Conservation (phyloP, 2,329 filamentous ascomycete species). For the Delphinella strobiligena region DNA sequence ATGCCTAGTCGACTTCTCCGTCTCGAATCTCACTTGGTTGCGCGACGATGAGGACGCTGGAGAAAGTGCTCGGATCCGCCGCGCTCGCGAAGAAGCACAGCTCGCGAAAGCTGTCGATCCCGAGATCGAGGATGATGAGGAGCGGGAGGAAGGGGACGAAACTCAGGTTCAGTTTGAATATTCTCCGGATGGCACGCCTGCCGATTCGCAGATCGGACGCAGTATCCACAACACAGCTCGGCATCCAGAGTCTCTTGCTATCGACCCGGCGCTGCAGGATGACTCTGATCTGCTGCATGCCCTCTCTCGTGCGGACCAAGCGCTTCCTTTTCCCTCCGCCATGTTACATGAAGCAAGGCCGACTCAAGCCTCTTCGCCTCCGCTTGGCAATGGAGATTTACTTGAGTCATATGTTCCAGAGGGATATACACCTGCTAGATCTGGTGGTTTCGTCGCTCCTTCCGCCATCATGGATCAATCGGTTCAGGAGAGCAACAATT, state of each 20-base stretch:
- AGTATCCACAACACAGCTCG: not conserved
- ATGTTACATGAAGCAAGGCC: conserved; percentile 17
- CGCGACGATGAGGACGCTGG: conserved; percentile 35
- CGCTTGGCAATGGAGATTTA: conserved; percentile 7
- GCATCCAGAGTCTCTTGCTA: too few species aligned
- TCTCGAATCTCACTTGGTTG: conserved; percentile 80
- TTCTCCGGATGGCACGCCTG: conserved; percentile 21
- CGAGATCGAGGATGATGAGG: conserved; percentile 32
- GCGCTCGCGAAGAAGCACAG: conserved; percentile 42
- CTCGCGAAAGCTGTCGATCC: conserved; percentile 36
- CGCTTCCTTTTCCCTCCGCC: conserved; percentile 17
- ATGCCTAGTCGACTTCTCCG: conserved; percentile 76
- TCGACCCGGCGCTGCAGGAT: conserved; percentile 12
- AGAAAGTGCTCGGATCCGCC: conserved; percentile 25
- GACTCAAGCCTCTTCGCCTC: not conserved
- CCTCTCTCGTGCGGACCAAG: conserved; percentile 18
- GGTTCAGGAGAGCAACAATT: conserved; percentile 11
- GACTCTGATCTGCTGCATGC: conserved; percentile 16
- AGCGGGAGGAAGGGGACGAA: conserved; percentile 29
- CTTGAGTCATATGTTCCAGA: conserved; percentile 10
- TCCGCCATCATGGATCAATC: conserved; percentile 20
- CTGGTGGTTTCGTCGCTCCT: conserved; percentile 15
- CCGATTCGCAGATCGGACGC: conserved; percentile 8
- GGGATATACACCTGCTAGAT: conserved; percentile 20
- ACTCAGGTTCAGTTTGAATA: conserved; percentile 29